Conservation (phyloP, 352 stramenopile genomes). For the Sclerospora graminicola region DNA sequence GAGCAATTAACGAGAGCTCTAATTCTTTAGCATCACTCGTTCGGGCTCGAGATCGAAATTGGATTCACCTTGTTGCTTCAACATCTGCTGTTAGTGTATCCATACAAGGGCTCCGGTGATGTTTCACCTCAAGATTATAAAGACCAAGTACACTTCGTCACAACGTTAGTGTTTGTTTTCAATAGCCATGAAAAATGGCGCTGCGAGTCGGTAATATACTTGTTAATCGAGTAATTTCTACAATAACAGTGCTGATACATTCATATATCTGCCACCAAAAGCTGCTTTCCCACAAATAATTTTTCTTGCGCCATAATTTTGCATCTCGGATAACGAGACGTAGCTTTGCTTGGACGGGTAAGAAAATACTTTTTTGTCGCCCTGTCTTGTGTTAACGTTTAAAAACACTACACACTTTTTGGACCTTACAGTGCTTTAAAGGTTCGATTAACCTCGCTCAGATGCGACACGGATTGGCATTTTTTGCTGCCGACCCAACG, state of each 20-base stretch:
- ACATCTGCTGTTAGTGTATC: slow-evolving; percentile 64
- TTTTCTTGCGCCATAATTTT: slow-evolving; percentile 81
- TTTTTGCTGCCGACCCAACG: slow-evolving; percentile 54
- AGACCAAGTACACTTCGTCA: slow-evolving; percentile 75
- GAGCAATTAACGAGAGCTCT: slow-evolving; percentile 55
- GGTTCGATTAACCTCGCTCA: slow-evolving; percentile 54
- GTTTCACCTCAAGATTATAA: slow-evolving; percentile 58
- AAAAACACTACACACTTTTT: neutral
- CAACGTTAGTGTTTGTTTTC: slow-evolving; percentile 82
- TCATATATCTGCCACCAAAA: slow-evolving; percentile 29
- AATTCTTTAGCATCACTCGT: slow-evolving; percentile 56
- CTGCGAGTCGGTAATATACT: slow-evolving; percentile 44
- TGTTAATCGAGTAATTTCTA: neutral
- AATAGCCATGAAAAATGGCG: slow-evolving; percentile 68
- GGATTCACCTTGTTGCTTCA: slow-evolving; percentile 70
- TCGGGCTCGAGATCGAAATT: slow-evolving; percentile 43
- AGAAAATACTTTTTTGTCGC: neutral
- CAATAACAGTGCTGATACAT: slow-evolving; percentile 1
- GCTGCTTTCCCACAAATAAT: slow-evolving; percentile 86
- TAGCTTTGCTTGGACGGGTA: slow-evolving; percentile 36
- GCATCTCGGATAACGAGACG: slow-evolving; percentile 67
- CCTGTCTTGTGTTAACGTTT: neutral
- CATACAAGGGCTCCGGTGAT: slow-evolving; percentile 67
- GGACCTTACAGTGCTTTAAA: slow-evolving; percentile 70
- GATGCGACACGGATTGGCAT: slow-evolving; percentile 59